Evolutionary conservation across 2,329 filamentous ascomycete species (phyloP).

Genomic region (Penicillium sp.): DNA sequence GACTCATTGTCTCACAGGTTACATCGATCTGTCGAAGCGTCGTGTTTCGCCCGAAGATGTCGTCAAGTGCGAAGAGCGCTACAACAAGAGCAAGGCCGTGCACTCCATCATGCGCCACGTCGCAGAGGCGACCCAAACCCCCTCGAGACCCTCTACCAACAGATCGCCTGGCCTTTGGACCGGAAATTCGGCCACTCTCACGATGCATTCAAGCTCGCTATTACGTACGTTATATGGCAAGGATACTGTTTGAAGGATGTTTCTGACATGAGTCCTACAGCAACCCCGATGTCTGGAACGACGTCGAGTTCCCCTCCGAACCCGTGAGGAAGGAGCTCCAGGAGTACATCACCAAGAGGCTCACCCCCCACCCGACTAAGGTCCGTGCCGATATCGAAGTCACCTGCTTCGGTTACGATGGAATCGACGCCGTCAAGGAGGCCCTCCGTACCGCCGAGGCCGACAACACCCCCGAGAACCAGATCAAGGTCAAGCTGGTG

Average conservation of each 20-base stretch:
- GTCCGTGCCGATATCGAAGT: slow-evolving; percentile 97
- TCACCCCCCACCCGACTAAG: slow-evolving; percentile 98
- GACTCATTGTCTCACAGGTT: slow-evolving; percentile 51
- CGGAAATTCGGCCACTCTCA: slow-evolving; percentile 95
- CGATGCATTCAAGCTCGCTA: slow-evolving; percentile 97
- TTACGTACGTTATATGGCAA: slow-evolving; percentile 62
- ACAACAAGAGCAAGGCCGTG: slow-evolving; percentile 99
- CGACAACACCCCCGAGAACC: slow-evolving; percentile 82
- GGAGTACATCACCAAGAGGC: slow-evolving; percentile 91
- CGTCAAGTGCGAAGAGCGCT: slow-evolving; percentile 95
- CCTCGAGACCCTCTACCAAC: slow-evolving; percentile 92
- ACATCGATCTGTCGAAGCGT: slow-evolving; percentile 98
- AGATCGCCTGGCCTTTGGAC: slow-evolving; percentile 94
- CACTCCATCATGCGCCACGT: slow-evolving; percentile 99
- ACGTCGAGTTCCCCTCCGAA: slow-evolving; percentile 81
- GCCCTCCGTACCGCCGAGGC: slow-evolving; percentile 88
- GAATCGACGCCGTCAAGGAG: slow-evolving; percentile 95
- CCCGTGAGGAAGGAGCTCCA: slow-evolving; percentile 83
- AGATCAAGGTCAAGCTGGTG: slow-evolving; percentile 98
- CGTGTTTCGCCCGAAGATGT: slow-evolving; percentile 97
- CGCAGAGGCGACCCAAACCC: slow-evolving; percentile 88
- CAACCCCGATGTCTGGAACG: slow-evolving; percentile 93
- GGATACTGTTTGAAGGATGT: background rate
- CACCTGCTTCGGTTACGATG: slow-evolving; percentile 91
- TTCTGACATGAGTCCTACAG: slow-evolving; percentile 42